These are phyloP conservation scores for Nicotiana tabacum DNA, from an alignment of 257 asterid species.

Conservation along the genomic window DNA sequence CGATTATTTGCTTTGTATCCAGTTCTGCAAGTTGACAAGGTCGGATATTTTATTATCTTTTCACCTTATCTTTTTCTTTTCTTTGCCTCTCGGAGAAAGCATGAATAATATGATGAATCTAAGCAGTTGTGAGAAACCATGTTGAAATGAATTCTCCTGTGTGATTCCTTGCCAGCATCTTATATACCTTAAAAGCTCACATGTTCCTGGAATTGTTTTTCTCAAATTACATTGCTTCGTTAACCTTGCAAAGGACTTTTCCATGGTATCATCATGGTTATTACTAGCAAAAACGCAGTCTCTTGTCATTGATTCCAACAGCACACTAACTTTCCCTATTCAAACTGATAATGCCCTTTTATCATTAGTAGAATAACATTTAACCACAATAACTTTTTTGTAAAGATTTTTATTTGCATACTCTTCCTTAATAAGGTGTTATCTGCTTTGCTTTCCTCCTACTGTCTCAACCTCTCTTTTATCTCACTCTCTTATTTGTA, in stretches of 20 bases:
- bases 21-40: slow-evolving; percentile 98
- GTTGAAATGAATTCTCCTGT: background rate
- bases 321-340: background rate
- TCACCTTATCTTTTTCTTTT: background rate
- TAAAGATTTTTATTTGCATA: background rate
- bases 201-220: background rate
- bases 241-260: background rate
- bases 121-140: background rate
- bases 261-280: background rate
- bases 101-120: background rate
- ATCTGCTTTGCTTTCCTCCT: slow-evolving; percentile 2
- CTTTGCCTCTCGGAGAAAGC: background rate
- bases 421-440: background rate
- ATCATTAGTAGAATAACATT: background rate
- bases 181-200: background rate
- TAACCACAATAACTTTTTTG: background rate
- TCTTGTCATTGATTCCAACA: background rate
- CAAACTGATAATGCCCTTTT: background rate
- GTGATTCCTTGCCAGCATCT: background rate
- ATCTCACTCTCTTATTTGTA: slow-evolving; percentile 11
- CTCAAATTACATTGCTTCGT: background rate
- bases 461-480: background rate
- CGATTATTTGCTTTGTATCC: slow-evolving; percentile 89
- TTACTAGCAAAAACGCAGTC: background rate
- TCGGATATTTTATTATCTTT: slow-evolving; percentile 25